Conservation (phyloP, 352 stramenopile genomes). For the Globisporangium sylvaticum region DNA sequence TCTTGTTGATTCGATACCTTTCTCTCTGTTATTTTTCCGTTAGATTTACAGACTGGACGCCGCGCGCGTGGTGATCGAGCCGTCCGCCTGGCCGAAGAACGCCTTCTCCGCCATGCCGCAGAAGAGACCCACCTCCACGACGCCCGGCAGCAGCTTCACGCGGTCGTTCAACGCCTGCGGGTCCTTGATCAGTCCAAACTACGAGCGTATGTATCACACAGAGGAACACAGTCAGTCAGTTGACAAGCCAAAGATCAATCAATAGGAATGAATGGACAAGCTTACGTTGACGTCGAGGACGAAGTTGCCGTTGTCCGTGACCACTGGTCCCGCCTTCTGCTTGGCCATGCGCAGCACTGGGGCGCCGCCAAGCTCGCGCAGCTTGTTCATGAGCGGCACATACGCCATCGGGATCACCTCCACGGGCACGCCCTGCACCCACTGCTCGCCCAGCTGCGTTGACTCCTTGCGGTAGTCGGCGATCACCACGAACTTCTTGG, state of each 20-base stretch:
- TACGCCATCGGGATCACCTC: conserved; percentile 98
- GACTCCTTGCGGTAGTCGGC: conserved; percentile 93
- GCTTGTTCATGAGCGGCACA: conserved; percentile 88
- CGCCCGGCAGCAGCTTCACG: conserved; percentile 80
- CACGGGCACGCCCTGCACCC: conserved; percentile 91
- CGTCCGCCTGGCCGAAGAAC: conserved; percentile 85
- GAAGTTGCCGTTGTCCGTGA: conserved; percentile 97
- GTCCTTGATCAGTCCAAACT: conserved; percentile 75
- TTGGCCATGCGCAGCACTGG: conserved; percentile 81
- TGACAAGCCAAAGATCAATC: not conserved
- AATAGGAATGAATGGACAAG: not conserved
- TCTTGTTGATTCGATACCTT: not conserved
- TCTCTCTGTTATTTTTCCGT: conserved; percentile 8
- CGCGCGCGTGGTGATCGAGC: conserved; percentile 67
- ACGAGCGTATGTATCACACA: not conserved
- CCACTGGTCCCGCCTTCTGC: conserved; percentile 93
- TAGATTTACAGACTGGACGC: conserved; percentile 23
- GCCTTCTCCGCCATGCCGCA: conserved; percentile 86
- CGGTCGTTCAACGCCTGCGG: conserved; percentile 58
- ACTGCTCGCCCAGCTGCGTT: conserved; percentile 79
- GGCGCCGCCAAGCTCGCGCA: conserved; percentile 49
- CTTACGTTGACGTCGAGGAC: conserved; percentile 80
- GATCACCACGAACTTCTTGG: conserved; percentile 98
- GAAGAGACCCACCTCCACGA: conserved; percentile 89
- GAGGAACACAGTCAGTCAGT: not conserved